Evolutionary conservation across 139 green algal genomes (phyloP).

Genomic region (Auxenochlorella pyrenoidosa): DNA sequence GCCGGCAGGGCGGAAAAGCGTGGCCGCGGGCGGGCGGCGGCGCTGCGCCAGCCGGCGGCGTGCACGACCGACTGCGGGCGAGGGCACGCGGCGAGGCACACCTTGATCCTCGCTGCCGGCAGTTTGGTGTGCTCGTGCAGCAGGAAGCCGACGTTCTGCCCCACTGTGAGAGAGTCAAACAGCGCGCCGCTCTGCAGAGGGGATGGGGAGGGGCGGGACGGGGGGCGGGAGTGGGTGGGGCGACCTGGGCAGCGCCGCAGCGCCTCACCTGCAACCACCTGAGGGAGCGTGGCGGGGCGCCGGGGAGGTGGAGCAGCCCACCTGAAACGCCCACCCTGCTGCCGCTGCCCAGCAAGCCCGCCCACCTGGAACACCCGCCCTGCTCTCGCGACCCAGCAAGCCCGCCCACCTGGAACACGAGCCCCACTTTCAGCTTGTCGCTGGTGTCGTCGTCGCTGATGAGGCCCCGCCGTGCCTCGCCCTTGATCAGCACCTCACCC

Average conservation of each 20-base stretch:
- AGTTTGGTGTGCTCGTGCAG: slow-evolving; percentile 95
- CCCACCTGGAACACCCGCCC: no score
- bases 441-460: slow-evolving; percentile 75
- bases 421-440: slow-evolving; percentile 57
- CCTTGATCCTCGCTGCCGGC: slow-evolving; percentile 71
- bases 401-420: slow-evolving; percentile 28
- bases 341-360: no score
- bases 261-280: no score
- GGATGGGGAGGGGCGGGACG: neutral
- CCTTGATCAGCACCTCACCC: slow-evolving; percentile 67
- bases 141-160: slow-evolving; percentile 95
- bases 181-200: slow-evolving; percentile 90
- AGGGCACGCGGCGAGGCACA: neutral
- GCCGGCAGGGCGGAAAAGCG: no score
- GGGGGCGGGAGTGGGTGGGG: neutral
- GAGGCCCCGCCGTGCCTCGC: slow-evolving; percentile 76
- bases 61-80: neutral
- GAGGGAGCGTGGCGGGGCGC: no score
- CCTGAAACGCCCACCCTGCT: no score
- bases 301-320: no score
- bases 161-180: slow-evolving; percentile 98
- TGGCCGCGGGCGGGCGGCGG: no score
- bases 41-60: neutral
- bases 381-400: no score
- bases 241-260: no score